Conservation (phyloP, 768 basidiomycete genomes). For the Trametes punicea region DNA sequence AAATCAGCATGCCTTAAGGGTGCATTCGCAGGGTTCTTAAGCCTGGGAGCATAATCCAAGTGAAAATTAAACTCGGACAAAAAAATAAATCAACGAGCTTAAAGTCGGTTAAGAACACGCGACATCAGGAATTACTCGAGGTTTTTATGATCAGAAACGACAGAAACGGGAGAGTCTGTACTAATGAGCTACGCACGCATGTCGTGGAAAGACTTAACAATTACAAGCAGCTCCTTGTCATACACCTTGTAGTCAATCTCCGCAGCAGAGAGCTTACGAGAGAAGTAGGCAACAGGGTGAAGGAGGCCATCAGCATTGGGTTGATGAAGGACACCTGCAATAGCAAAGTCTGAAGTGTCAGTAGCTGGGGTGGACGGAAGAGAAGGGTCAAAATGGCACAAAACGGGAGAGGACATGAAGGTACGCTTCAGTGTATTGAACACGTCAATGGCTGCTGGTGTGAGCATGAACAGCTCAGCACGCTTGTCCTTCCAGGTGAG, state of each 20-base stretch:
- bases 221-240: slow-evolving; percentile 47
- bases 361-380: slow-evolving; percentile 18
- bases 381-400: slow-evolving; percentile 20
- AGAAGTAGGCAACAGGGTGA: slow-evolving; percentile 39
- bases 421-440: slow-evolving; percentile 31
- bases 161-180: slow-evolving; percentile 12
- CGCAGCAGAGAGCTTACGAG: slow-evolving; percentile 40
- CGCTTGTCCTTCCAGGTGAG: slow-evolving; percentile 27
- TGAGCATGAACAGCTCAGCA: slow-evolving; percentile 19
- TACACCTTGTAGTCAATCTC: too few species aligned
- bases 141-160: slow-evolving; percentile 32
- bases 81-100: slow-evolving; percentile 30
- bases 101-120: slow-evolving; percentile 37
- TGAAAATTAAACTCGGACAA: slow-evolving; percentile 33
- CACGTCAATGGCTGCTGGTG: slow-evolving; percentile 8
- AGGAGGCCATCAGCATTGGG: slow-evolving; percentile 18
- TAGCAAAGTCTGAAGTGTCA: too few species aligned
- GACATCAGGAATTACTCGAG: slow-evolving; percentile 40
- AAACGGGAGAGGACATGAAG: slow-evolving; percentile 21
- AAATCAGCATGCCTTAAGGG: slow-evolving; percentile 25
- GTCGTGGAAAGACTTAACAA: slow-evolving; percentile 38
- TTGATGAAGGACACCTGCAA: slow-evolving; percentile 19
- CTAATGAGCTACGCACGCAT: slow-evolving; percentile 31
- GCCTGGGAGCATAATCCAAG: slow-evolving; percentile 32
- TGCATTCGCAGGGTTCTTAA: slow-evolving; percentile 22